Evolutionary conservation across 2,329 filamentous ascomycete species (phyloP).

Genomic region (Akanthomyces muscarius): DNA sequence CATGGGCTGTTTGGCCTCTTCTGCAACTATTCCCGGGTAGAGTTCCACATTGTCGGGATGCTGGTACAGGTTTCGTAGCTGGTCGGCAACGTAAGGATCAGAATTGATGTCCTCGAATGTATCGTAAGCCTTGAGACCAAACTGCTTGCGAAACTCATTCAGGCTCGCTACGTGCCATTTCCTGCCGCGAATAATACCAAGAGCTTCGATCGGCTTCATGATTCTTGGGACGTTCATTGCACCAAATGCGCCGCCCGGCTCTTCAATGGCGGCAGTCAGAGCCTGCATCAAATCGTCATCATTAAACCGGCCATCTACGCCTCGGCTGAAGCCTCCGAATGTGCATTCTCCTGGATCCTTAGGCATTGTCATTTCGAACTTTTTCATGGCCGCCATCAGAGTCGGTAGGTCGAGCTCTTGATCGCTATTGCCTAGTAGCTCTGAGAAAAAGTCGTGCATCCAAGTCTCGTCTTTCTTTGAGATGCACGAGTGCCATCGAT

Average conservation of each 20-base stretch:
- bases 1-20: constrained; percentile 72
- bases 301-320: constrained; percentile 62
- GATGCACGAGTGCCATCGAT: constrained; percentile 83
- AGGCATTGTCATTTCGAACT: constrained; percentile 62
- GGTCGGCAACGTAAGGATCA: constrained; percentile 64
- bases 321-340: constrained; percentile 64
- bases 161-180: constrained; percentile 74
- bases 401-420: constrained; percentile 41
- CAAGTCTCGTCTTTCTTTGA: constrained; percentile 72
- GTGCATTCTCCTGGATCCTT: constrained; percentile 56
- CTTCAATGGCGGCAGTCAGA: constrained; percentile 65
- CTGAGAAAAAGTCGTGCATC: constrained; percentile 65
- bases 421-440: constrained; percentile 50
- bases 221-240: constrained; percentile 69
- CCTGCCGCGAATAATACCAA: constrained; percentile 74
- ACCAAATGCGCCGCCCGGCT: constrained; percentile 71
- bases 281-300: constrained; percentile 75
- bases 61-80: constrained; percentile 65
- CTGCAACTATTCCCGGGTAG: constrained; percentile 73
- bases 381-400: constrained; percentile 60
- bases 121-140: constrained; percentile 69
- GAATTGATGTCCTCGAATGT: constrained; percentile 82
- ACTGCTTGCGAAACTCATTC: constrained; percentile 83
- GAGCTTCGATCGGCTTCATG: constrained; percentile 71
- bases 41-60: constrained; percentile 77